Evolutionary conservation across 2,329 filamentous ascomycete genomes (phyloP).

Genomic region (Aschersonia sp.): DNA sequence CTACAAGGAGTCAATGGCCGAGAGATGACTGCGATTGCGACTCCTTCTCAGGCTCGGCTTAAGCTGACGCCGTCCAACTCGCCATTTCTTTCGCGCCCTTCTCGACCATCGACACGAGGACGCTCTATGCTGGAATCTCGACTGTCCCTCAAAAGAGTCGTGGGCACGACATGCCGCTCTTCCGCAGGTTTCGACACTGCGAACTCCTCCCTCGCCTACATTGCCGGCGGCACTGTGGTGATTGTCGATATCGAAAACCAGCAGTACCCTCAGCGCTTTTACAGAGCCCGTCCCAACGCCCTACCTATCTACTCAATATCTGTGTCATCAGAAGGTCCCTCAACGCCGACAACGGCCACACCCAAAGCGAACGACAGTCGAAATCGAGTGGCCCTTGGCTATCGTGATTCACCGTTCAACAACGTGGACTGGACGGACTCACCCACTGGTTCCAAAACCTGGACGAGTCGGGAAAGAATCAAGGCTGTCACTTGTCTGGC

Average conservation of each 20-base stretch:
- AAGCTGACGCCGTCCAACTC: slow-evolving; percentile 67
- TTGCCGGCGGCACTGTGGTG: slow-evolving; percentile 86
- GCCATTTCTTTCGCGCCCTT: slow-evolving; percentile 47
- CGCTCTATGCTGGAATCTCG: slow-evolving; percentile 36
- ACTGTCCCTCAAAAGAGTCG: slow-evolving; percentile 67
- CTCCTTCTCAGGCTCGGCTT: slow-evolving; percentile 42
- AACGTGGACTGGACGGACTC: slow-evolving; percentile 46
- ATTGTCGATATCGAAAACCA: slow-evolving; percentile 66
- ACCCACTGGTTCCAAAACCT: slow-evolving; percentile 47
- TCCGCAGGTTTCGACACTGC: slow-evolving; percentile 79
- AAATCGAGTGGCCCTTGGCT: slow-evolving; percentile 33
- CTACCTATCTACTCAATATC: slow-evolving; percentile 47
- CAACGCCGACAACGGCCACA: slow-evolving; percentile 33
- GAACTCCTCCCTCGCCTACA: slow-evolving; percentile 70
- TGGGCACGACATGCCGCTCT: slow-evolving; percentile 78
- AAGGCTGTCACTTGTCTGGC: slow-evolving; percentile 88
- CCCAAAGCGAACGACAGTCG: slow-evolving; percentile 50
- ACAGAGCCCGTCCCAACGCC: slow-evolving; percentile 69
- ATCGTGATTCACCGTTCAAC: slow-evolving; percentile 33
- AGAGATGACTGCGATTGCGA: slow-evolving; percentile 36
- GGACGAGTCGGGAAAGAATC: slow-evolving; percentile 82
- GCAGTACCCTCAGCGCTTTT: slow-evolving; percentile 67
- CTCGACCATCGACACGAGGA: slow-evolving; percentile 46
- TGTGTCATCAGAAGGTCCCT: slow-evolving; percentile 34
- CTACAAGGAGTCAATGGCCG: slow-evolving; percentile 32